phyloP scores from a whole-genome alignment of 2,329 filamentous ascomycete genomes.

The Mycocentrospora acerina region DNA sequence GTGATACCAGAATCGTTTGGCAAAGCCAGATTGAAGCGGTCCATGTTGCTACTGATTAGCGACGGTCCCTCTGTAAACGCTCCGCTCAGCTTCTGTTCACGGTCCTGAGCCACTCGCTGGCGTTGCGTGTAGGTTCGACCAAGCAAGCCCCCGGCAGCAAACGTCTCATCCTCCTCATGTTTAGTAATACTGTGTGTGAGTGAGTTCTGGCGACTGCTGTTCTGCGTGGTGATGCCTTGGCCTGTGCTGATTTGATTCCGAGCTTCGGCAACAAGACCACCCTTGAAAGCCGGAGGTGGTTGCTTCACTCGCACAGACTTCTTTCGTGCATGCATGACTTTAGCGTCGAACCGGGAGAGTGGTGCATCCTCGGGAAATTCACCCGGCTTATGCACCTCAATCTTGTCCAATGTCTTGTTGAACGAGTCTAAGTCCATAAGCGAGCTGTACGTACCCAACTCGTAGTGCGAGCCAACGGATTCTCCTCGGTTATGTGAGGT shows the following conservation, averaged over 20 bases:
- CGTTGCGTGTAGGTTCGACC: conserved; percentile 54
- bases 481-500: conserved; percentile 31
- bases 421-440: conserved; percentile 65
- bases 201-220: conserved; percentile 19
- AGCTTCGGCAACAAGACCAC: too few species aligned
- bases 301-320: conserved; percentile 41
- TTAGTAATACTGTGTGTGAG: conserved; percentile 23
- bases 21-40: conserved; percentile 27
- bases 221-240: conserved; percentile 19
- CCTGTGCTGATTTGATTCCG: conserved; percentile 15
- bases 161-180: conserved; percentile 41
- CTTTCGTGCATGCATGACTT: conserved; percentile 37
- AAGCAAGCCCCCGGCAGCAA: conserved; percentile 50
- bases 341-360: conserved; percentile 25
- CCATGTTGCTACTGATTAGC: conserved; percentile 53
- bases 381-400: conserved; percentile 23
- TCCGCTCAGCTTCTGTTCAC: conserved; percentile 38
- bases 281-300: conserved; percentile 35
- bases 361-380: conserved; percentile 29
- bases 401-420: conserved; percentile 45
- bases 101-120: conserved; percentile 42
- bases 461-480: conserved; percentile 56
- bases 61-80: conserved; percentile 61
- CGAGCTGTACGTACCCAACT: conserved; percentile 68
- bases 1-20: conserved; percentile 26